Percentiles rank a stretch among this genome's conserved stretches.
These are phyloP conservation scores for Infundibulicybe gibba DNA, from an alignment of 768 basidiomycete species.

Conservation along the genomic window DNA sequence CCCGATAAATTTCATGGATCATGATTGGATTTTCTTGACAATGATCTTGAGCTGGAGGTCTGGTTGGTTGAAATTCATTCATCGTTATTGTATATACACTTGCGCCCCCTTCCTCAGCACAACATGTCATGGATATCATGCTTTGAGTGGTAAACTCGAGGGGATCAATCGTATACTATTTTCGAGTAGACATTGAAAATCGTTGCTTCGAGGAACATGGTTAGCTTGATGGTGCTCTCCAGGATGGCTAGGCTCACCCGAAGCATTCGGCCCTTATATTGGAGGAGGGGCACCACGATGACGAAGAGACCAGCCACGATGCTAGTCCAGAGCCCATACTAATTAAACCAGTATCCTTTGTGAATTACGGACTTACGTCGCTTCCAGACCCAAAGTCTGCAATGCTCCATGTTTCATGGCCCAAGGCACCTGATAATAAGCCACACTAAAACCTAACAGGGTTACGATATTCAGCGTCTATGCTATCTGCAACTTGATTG, in stretches of 20 bases:
- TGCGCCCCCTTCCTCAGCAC: too few species aligned
- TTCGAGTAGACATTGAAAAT: too few species aligned
- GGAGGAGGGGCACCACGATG: constrained; percentile 47
- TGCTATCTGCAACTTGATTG: too few species aligned
- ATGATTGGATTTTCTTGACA: too few species aligned
- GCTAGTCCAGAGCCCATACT: constrained; percentile 15
- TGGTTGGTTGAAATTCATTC: too few species aligned
- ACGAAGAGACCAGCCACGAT: constrained; percentile 50
- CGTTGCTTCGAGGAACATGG: too few species aligned
- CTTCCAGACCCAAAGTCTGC: constrained; percentile 60
- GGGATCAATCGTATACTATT: too few species aligned
- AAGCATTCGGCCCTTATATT: constrained; percentile 41
- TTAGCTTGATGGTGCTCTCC: too few species aligned
- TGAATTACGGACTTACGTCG: constrained; percentile 38
- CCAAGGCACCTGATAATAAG: constrained; percentile 69
- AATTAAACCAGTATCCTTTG: not conserved
- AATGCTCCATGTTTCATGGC: constrained; percentile 55
- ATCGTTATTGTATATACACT: too few species aligned
- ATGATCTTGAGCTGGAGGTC: too few species aligned
- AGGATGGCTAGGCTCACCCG: constrained; percentile 30
- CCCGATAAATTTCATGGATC: too few species aligned
- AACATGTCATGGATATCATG: not conserved
- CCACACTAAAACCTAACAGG: constrained; percentile 47
- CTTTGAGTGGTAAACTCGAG: too few species aligned
- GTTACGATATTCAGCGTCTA: not conserved